These are phyloP conservation scores for Pisolithus orientalis DNA, from an alignment of 768 basidiomycete genomes.

Conservation along the genomic window DNA sequence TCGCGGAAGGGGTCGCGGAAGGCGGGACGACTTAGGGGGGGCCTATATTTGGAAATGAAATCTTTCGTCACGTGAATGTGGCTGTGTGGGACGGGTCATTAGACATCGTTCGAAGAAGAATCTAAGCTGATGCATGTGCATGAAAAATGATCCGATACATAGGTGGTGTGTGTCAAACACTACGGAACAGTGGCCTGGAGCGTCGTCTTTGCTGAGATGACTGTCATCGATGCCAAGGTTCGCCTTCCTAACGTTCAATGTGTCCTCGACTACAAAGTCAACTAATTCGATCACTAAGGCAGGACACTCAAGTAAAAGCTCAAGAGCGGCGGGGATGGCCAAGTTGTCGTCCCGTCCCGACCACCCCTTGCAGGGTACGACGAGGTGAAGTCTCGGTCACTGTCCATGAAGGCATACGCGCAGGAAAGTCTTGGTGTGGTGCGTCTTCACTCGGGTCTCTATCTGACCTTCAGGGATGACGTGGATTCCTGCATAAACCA, in stretches of 20 bases:
- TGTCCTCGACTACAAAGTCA: too few species aligned
- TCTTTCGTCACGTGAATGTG: too few species aligned
- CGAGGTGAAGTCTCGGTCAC: slow-evolving; percentile 73
- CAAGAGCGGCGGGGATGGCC: slow-evolving; percentile 38
- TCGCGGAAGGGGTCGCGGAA: too few species aligned
- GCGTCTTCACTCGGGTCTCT: slow-evolving; percentile 13
- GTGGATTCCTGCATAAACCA: slow-evolving; percentile 37
- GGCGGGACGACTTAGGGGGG: too few species aligned
- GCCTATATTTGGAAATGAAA: too few species aligned
- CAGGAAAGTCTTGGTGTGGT: slow-evolving; percentile 81
- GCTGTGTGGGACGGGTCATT: too few species aligned
- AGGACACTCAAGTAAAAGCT: slow-evolving; percentile 66
- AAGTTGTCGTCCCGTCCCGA: slow-evolving; percentile 54
- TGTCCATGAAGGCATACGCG: slow-evolving; percentile 76
- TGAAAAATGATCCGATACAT: slow-evolving; percentile 81
- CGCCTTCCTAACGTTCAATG: slow-evolving; percentile 4
- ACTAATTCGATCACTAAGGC: slow-evolving; percentile 33
- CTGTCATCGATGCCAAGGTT: slow-evolving; percentile 61
- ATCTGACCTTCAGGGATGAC: background rate
- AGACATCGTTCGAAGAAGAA: too few species aligned
- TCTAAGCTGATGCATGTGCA: slow-evolving; percentile 53
- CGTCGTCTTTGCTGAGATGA: slow-evolving; percentile 67
- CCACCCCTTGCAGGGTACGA: slow-evolving; percentile 72
- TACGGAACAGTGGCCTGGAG: slow-evolving; percentile 55
- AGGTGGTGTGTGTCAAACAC: slow-evolving; percentile 79